A percentile compares a stretch with the other conserved stretches of the same genome.
phyloP scores from a whole-genome alignment of 129 eudicot species.

The Chrysanthemum makinoi region DNA sequence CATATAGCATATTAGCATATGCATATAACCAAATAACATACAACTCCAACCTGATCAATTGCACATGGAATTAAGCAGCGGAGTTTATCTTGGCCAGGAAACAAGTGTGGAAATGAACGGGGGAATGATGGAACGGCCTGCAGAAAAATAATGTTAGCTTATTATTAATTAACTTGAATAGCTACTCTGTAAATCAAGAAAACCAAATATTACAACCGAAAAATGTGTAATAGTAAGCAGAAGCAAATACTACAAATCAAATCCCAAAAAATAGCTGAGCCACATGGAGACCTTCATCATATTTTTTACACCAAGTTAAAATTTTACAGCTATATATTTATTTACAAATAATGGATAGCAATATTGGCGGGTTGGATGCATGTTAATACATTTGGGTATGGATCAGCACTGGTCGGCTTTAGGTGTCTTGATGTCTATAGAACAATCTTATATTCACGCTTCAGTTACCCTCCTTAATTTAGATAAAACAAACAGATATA shows the following conservation, averaged over 20 bases:
- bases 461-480: too few species aligned
- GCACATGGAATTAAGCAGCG: slow-evolving; percentile 98
- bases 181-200: too few species aligned
- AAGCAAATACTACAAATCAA: neutral
- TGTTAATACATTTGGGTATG: too few species aligned
- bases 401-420: too few species aligned
- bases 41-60: slow-evolving; percentile 78
- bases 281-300: neutral
- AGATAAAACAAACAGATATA: too few species aligned
- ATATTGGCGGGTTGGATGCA: too few species aligned
- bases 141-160: slow-evolving; percentile 13
- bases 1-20: neutral
- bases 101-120: slow-evolving; percentile 92
- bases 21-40: neutral
- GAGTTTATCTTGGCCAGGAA: slow-evolving; percentile 70
- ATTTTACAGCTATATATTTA: neutral
- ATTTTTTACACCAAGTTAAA: neutral
- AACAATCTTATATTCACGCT: too few species aligned
- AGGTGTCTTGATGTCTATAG: too few species aligned
- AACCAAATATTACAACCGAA: neutral
- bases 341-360: too few species aligned
- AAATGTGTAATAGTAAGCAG: neutral
- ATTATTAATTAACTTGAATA: neutral
- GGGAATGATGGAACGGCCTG: slow-evolving; percentile 99
- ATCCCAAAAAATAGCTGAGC: neutral